Evolutionary conservation across 805 yeast genomes (phyloP), one percentile per base, ranked within the genome.

Genomic region (Dipodascopsis uninucleata): DNA sequence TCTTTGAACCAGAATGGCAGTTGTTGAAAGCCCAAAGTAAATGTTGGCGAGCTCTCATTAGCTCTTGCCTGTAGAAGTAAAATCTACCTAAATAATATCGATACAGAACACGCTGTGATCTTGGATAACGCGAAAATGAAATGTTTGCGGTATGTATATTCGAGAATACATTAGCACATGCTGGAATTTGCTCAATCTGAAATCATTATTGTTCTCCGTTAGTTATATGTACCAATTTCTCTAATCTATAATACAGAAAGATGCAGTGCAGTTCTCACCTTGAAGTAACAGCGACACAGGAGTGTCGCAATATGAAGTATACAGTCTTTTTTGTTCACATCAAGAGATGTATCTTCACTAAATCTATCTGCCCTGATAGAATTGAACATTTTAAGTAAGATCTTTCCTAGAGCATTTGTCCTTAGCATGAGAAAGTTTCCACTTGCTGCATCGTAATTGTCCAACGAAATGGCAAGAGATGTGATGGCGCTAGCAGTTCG

Each of bases 301-400:
- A 68, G 67, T 28, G 69, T 70, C 1, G 84, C 81, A 10, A 79
- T 64, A 53, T 69, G 76, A 20, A 81, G 58, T 35, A 81, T 65
- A 24, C 79, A 72, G 20, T 68, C 60, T 49, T 74, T 77, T 54
- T 78, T 77, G 26, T 24, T 33, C 22, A 34, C 31, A 32, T 23
- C 28, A n/a, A 39, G 46, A 16, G n/a, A n/a, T n/a, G n/a, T n/a
- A n/a, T n/a, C n/a, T 45, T 63, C 41, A 43, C 60, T 66, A n/a
- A 58, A 53, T 49, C 67, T 58, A 53, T 72, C 63, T 52, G 79
- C 74, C 31, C 85, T 69, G 29, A 78, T 76, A 40, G 79, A 71
- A 56, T 82, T 81, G 66, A 81, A 81, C 23, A 79, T 62, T 55
- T 74, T 76, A 39, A 82, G 66, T 14, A 81, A 64, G 2, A 77